A percentile compares a stretch with the other conserved stretches of the same genome.
phyloP scores from a whole-genome alignment of 768 basidiomycete genomes.

The Calocybe cyanea region DNA sequence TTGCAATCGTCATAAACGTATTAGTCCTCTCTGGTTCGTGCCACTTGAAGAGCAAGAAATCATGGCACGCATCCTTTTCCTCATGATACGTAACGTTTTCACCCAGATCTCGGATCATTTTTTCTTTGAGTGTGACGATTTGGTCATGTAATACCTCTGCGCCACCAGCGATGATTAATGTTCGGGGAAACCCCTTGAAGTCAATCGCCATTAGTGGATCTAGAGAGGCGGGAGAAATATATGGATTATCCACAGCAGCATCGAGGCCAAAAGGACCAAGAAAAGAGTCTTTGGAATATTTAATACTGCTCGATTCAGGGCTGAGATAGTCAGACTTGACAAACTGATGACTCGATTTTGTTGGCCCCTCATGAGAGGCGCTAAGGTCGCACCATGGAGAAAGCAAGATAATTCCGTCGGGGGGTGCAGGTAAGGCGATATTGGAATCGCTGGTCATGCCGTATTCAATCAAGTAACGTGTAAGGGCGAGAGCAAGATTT shows the following conservation, averaged over 20 bases:
- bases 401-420: conserved; percentile 46
- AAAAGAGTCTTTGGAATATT: conserved; percentile 38
- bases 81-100: conserved; percentile 47
- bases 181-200: conserved; percentile 58
- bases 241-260: conserved; percentile 43
- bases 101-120: conserved; percentile 35
- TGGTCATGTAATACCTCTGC: conserved; percentile 54
- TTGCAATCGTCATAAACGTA: conserved; percentile 43
- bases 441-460: conserved; percentile 20
- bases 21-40: conserved; percentile 51
- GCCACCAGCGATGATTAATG: conserved; percentile 56
- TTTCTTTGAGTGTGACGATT: conserved; percentile 36
- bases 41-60: conserved; percentile 46
- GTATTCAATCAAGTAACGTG: conserved; percentile 57
- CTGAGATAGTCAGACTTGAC: conserved; percentile 34
- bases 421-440: conserved; percentile 34
- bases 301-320: conserved; percentile 2
- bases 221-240: conserved; percentile 57
- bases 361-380: conserved; percentile 32
- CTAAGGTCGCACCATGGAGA: conserved; percentile 57
- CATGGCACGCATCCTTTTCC: conserved; percentile 50
- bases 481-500: conserved; percentile 63
- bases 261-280: conserved; percentile 44
- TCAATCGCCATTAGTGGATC: conserved; percentile 29
- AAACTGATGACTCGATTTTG: conserved; percentile 33